A percentile compares a stretch with the other conserved stretches of the same genome.
Conservation (phyloP, 2,329 filamentous ascomycete species). For the Dactylonectria macrodidyma region DNA sequence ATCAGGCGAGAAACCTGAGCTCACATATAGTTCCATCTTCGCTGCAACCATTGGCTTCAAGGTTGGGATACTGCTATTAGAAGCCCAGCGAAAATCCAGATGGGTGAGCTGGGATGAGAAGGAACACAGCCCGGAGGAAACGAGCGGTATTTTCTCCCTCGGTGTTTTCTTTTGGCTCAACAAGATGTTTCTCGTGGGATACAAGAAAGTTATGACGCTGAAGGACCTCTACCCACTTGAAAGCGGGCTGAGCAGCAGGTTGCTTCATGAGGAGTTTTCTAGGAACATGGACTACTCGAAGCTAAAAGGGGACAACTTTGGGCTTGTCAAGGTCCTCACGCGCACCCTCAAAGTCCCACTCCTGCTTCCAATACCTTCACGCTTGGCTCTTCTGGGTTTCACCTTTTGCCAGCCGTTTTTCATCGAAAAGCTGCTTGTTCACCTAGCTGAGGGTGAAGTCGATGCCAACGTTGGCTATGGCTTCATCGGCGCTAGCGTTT, state of each 20-base stretch:
- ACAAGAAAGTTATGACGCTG: slow-evolving; percentile 10
- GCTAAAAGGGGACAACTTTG: slow-evolving; percentile 21
- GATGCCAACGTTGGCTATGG: slow-evolving; percentile 46
- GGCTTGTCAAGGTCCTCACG: slow-evolving; percentile 8
- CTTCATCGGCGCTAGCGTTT: slow-evolving; percentile 56
- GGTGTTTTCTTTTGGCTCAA: slow-evolving; percentile 49
- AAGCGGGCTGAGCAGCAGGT: slow-evolving; percentile 2
- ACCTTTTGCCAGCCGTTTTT: slow-evolving; percentile 59
- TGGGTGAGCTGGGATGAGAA: slow-evolving; percentile 53
- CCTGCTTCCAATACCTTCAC: slow-evolving; percentile 19
- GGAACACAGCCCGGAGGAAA: slow-evolving; percentile 51
- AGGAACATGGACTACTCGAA: slow-evolving; percentile 21
- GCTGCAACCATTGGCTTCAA: slow-evolving; percentile 52
- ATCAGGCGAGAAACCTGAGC: slow-evolving; percentile 13
- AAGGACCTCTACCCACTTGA: slow-evolving; percentile 29
- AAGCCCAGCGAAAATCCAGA: slow-evolving; percentile 53
- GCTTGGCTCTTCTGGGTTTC: slow-evolving; percentile 43
- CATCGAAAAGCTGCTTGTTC: slow-evolving; percentile 49
- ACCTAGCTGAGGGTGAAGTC: slow-evolving; percentile 41
- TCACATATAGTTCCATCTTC: slow-evolving; percentile 46
- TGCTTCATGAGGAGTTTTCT: slow-evolving; percentile 14
- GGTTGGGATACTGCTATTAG: slow-evolving; percentile 52
- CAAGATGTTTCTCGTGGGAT: slow-evolving; percentile 42
- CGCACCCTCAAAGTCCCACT: slow-evolving; percentile 15
- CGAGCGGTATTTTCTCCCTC: slow-evolving; percentile 45